phyloP scores from a whole-genome alignment of 2,329 filamentous ascomycete genomes.

The Biscogniauxia marginata region DNA sequence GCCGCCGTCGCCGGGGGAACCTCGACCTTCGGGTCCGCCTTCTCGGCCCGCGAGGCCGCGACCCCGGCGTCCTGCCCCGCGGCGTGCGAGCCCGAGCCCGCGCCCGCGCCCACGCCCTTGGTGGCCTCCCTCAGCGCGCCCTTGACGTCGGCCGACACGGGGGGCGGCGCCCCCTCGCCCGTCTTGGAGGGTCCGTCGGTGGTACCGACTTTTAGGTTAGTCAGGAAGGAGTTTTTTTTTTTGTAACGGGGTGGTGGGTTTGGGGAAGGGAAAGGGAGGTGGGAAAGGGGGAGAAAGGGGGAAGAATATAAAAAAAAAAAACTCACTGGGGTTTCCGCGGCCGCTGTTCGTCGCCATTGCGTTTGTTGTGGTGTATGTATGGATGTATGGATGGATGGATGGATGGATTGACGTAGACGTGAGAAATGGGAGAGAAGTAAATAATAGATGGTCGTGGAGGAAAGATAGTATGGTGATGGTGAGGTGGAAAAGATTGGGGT shows the following conservation, averaged over 20 bases:
- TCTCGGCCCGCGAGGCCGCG: constrained; percentile 33
- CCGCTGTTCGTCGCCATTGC: constrained; percentile 60
- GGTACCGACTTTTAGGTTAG: constrained; percentile 38
- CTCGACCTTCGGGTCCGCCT: constrained; percentile 48
- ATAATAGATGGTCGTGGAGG: too few relatives aligned
- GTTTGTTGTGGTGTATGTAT: neutral
- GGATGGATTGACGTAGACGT: too few relatives aligned
- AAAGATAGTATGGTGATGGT: too few relatives aligned
- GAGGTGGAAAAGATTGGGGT: too few relatives aligned
- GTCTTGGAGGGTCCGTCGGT: constrained; percentile 42
- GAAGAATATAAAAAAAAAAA: neutral
- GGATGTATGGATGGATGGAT: neutral
- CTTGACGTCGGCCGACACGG: constrained; percentile 42
- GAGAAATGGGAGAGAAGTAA: constrained; percentile 38
- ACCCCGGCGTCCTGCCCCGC: constrained; percentile 36
- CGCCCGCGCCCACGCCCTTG: constrained; percentile 30
- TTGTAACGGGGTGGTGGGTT: neutral
- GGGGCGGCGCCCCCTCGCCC: constrained; percentile 36
- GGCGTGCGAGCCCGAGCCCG: constrained; percentile 35
- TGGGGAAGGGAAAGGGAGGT: neutral
- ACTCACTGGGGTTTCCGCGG: constrained; percentile 46
- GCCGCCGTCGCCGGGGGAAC: constrained; percentile 13
- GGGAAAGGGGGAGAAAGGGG: neutral
- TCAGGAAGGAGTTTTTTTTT: too few relatives aligned
- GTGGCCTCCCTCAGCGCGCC: constrained; percentile 37